Conservation (phyloP, 192 early-diverging fungal species). For the Coemansia sp. region DNA sequence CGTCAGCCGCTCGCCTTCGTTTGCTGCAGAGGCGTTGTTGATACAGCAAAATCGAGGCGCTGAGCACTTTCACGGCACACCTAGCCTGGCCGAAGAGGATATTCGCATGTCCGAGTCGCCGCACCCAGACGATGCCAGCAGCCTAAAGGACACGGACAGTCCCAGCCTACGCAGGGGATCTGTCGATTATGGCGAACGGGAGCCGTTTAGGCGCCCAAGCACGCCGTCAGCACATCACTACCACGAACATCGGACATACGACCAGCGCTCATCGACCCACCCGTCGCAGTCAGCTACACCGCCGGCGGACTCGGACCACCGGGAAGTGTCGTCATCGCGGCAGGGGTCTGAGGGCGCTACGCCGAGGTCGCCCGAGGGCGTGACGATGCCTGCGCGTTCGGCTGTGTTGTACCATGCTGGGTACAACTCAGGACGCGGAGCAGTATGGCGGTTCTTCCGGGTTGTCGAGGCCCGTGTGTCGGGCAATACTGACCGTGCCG, state of each 20-base stretch:
- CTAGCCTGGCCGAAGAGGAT: slow-evolving; percentile 37
- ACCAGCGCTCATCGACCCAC: slow-evolving; percentile 14
- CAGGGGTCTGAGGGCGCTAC: slow-evolving; percentile 10
- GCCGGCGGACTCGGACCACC: neutral
- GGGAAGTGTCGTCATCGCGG: neutral
- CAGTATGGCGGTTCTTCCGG: slow-evolving; percentile 53
- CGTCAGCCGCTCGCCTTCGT: neutral
- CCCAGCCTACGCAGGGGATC: neutral
- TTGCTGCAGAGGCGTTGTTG: neutral
- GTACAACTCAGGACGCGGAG: slow-evolving; percentile 50
- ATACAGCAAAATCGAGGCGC: neutral
- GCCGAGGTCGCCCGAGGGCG: slow-evolving; percentile 16
- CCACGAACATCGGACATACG: neutral
- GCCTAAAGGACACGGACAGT: slow-evolving; percentile 8
- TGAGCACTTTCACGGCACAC: slow-evolving; percentile 1
- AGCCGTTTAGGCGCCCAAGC: too few relatives aligned
- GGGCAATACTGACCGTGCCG: slow-evolving; percentile 54
- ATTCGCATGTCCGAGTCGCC: slow-evolving; percentile 54
- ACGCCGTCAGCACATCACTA: neutral
- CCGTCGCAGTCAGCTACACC: slow-evolving; percentile 23
- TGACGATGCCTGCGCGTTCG: slow-evolving; percentile 43
- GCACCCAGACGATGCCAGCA: slow-evolving; percentile 7
- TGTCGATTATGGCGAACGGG: neutral
- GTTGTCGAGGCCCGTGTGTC: slow-evolving; percentile 52
- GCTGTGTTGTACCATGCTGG: slow-evolving; percentile 47